Evolutionary conservation across 1,284 basidiomycete genomes (phyloP).

Genomic region (Leccinum subrobustum): DNA sequence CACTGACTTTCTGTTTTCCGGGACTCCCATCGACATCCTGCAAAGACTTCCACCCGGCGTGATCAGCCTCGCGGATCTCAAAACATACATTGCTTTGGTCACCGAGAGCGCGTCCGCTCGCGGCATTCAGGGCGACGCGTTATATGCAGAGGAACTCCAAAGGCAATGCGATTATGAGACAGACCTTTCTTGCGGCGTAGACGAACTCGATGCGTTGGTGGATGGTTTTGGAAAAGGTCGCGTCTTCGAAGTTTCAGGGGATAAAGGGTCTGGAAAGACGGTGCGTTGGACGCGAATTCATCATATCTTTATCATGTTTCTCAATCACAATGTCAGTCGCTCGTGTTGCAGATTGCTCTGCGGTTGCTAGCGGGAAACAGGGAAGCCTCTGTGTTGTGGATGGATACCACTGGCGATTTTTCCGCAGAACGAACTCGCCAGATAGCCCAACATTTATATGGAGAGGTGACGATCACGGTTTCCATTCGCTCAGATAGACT

Average conservation of each 20-base stretch:
- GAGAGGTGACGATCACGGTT: slow-evolving; percentile 33
- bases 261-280: slow-evolving; percentile 61
- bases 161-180: slow-evolving; percentile 28
- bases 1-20: slow-evolving; percentile 54
- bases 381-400: slow-evolving; percentile 54
- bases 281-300: slow-evolving; percentile 39
- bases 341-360: slow-evolving; percentile 58
- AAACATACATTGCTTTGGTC: slow-evolving; percentile 39
- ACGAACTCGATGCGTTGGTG: slow-evolving; percentile 51
- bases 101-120: slow-evolving; percentile 42
- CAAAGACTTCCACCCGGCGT: slow-evolving; percentile 47
- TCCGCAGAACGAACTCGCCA: slow-evolving; percentile 46
- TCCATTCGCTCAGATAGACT: slow-evolving; percentile 6
- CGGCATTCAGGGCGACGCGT: slow-evolving; percentile 39
- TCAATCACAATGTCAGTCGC: slow-evolving; percentile 39
- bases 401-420: slow-evolving; percentile 71
- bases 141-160: slow-evolving; percentile 32
- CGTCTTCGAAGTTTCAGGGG: slow-evolving; percentile 66
- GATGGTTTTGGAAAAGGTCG: slow-evolving; percentile 44
- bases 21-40: slow-evolving; percentile 46
- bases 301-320: neutral
- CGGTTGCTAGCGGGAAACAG: slow-evolving; percentile 43
- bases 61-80: slow-evolving; percentile 49
- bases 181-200: slow-evolving; percentile 40
- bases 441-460: slow-evolving; percentile 37